Conservation (phyloP, 495 filamentous ascomycete genomes). For the Daldinia decipiens region DNA sequence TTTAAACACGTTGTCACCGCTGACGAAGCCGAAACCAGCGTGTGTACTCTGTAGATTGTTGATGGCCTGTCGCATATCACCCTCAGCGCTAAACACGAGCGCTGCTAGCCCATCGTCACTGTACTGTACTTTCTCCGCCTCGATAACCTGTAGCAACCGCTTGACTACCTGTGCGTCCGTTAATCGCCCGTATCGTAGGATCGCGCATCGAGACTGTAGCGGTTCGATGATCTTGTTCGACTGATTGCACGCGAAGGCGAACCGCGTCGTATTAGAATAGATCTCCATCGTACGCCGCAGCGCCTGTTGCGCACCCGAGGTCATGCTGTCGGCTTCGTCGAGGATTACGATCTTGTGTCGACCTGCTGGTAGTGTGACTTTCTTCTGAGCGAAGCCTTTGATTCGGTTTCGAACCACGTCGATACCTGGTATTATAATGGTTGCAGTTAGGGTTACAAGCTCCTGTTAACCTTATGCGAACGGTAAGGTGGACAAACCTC, state of each 20-base stretch:
- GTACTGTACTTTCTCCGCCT: slow-evolving; percentile 85
- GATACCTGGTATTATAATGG: slow-evolving; percentile 71
- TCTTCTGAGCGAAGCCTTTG: slow-evolving; percentile 99
- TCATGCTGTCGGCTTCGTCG: slow-evolving; percentile 99
- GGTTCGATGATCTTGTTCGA: slow-evolving; percentile 99
- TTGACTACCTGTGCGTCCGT: slow-evolving; percentile 93
- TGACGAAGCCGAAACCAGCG: slow-evolving; percentile 97
- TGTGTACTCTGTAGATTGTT: slow-evolving; percentile 96
- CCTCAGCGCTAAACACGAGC: slow-evolving; percentile 95
- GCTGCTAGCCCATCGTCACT: slow-evolving; percentile 95
- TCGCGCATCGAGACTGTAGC: slow-evolving; percentile 94
- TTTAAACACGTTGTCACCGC: slow-evolving; percentile 96
- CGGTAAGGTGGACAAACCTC: slow-evolving; percentile 63
- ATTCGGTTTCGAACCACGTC: slow-evolving; percentile 99
- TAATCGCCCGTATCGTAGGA: slow-evolving; percentile 91
- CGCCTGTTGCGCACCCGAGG: slow-evolving; percentile 93
- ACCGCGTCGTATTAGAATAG: slow-evolving; percentile 94
- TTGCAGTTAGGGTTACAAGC: slow-evolving; percentile 13
- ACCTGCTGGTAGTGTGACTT: slow-evolving; percentile 91
- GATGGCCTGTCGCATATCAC: slow-evolving; percentile 99
- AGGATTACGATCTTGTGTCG: slow-evolving; percentile 97
- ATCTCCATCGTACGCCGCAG: slow-evolving; percentile 99
- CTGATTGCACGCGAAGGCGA: slow-evolving; percentile 98
- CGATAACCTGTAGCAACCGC: slow-evolving; percentile 88
- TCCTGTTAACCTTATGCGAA: not conserved